A percentile compares a stretch with the other conserved stretches of the same genome.
Conservation (phyloP, 169 alveolate genomes). For the Plasmodium reichenowi region DNA sequence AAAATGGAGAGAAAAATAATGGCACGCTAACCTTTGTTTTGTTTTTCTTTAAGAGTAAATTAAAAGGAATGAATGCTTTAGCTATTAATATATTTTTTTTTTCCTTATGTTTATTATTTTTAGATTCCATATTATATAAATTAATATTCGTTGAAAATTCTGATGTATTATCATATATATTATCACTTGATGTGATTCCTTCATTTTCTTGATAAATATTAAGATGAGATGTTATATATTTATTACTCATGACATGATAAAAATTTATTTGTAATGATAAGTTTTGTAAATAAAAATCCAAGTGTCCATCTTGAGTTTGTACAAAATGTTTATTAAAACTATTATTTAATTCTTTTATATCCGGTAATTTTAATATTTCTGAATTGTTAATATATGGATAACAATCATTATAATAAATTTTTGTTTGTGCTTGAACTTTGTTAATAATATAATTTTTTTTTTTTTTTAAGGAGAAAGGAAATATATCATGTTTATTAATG, state of each 20-base stretch:
- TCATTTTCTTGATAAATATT: too few species aligned
- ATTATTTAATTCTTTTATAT: slow-evolving; percentile 3
- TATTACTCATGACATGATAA: slow-evolving; percentile 2
- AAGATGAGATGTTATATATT: background rate
- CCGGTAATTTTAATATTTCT: slow-evolving; percentile 23
- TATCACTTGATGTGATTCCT: too few species aligned
- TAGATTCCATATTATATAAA: background rate
- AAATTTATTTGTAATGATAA: slow-evolving; percentile 51
- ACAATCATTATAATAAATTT: slow-evolving; percentile 13
- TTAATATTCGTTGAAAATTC: background rate
- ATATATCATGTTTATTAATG: slow-evolving; percentile 19
- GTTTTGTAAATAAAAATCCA: slow-evolving; percentile 37
- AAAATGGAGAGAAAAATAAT: slow-evolving; percentile 31
- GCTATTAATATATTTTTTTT: slow-evolving; percentile 11
- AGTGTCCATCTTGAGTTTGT: background rate
- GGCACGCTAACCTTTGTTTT: slow-evolving; percentile 31
- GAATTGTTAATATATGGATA: slow-evolving; percentile 16
- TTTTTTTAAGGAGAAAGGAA: slow-evolving; percentile 16
- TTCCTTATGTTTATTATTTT: background rate
- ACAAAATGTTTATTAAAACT: background rate
- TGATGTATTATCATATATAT: background rate
- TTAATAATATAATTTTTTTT: slow-evolving; percentile 26
- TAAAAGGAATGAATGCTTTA: slow-evolving; percentile 39
- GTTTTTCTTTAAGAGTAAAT: slow-evolving; percentile 24
- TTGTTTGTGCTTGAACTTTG: slow-evolving; percentile 45